Evolutionary conservation across 306 rosid genomes (phyloP).

Genomic region (Echinosophora koreensis): DNA sequence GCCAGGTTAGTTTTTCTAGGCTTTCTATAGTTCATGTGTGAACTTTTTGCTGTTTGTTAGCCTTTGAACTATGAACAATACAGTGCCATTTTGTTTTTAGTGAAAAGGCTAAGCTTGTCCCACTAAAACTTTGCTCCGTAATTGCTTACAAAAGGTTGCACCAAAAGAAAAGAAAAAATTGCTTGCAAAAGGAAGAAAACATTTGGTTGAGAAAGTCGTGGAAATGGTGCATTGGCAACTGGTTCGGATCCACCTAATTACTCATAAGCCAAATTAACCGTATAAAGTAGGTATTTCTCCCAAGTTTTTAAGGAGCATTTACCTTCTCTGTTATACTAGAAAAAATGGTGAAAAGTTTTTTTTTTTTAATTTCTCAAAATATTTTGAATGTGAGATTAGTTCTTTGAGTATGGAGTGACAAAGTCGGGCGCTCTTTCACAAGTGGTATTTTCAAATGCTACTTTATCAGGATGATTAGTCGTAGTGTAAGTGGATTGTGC

Average conservation of each 20-base stretch:
- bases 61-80: slow-evolving; percentile 36
- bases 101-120: slow-evolving; percentile 59
- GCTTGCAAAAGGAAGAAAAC: slow-evolving; percentile 22
- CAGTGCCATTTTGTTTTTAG: slow-evolving; percentile 44
- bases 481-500: too few relatives aligned
- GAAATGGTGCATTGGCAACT: slow-evolving; percentile 39
- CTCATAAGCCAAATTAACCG: slow-evolving; percentile 8
- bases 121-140: slow-evolving; percentile 41
- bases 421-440: too few relatives aligned
- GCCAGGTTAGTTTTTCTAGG: slow-evolving; percentile 25
- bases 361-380: too few relatives aligned
- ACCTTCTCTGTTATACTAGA: background rate
- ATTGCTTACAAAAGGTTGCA: slow-evolving; percentile 41
- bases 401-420: background rate
- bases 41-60: slow-evolving; percentile 41
- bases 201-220: slow-evolving; percentile 24
- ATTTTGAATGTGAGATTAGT: background rate
- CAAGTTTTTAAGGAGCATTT: slow-evolving; percentile 25
- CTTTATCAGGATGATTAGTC: too few relatives aligned
- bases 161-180: background rate
- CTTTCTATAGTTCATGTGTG: slow-evolving; percentile 39
- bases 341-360: background rate
- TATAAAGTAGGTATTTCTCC: slow-evolving; percentile 15
- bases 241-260: slow-evolving; percentile 42
- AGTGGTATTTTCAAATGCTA: too few relatives aligned